Evolutionary conservation across 1,139 yeast genomes (phyloP), one percentile per base, ranked within the genome.

Genomic region (Meyerozyma athensensis): DNA sequence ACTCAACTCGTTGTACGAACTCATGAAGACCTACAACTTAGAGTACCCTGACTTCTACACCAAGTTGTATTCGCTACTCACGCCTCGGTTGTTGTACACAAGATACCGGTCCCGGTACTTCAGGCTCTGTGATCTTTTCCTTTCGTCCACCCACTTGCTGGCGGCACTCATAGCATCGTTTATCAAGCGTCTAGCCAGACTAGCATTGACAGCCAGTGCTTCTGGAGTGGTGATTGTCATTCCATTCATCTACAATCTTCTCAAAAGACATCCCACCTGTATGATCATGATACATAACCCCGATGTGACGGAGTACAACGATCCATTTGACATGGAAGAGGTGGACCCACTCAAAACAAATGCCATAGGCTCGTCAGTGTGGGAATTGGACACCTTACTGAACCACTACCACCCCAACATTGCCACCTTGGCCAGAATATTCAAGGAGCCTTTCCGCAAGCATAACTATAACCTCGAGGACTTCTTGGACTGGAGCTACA

Each of bases 391-490:
- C 44, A 72, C 95, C 0, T 63, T 86, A 42, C 79, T 82, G 71
- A 63, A 76, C n/a, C 99, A 92, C 58, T 92, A 87, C 54, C 97
- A 92, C 60, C 97, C 98, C 8, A 92, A 92, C 52, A 86, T 94
- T 16, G 92, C 97, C 2, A 85, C 97, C 0, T 68, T 92, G 50
- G 97, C 97, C 9, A 82, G 79, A 55, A 86, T 92, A 30, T 84
- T 86, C 56, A 73, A 80, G 17, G 97, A 92, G 58, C 97, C 96
- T 3, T 90, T 92, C 63, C 78, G 82, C 54, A 94, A 92, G 58
- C 82, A 85, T 41, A 76, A 76, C 49, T 92, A 94, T 59, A 85
- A 86, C 54, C 70, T 92, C 69, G 98, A 92, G 56, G 98, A 92
- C 59, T 92, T 92, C 64, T 65, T 92, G 54, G 96, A 90, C 59